Conservation (phyloP, 1,139 yeast genomes). For the Protomyces pachydermus region DNA sequence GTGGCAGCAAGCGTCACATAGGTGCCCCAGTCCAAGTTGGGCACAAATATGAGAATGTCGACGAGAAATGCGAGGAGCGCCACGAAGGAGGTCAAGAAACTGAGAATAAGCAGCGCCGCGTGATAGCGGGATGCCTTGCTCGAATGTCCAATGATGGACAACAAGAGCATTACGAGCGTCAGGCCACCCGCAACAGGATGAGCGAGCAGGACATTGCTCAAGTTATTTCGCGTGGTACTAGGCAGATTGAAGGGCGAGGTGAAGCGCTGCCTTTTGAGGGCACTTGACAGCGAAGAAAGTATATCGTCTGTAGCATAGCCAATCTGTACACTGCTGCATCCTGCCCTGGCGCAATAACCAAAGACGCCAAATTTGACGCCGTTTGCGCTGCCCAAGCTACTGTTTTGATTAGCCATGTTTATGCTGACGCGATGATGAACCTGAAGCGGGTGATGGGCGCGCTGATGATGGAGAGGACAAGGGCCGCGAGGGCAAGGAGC, state of each 20-base stretch:
- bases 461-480: constrained; percentile 52
- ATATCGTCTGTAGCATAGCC: constrained; percentile 45
- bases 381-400: constrained; percentile 38
- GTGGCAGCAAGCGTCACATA: constrained; percentile 51
- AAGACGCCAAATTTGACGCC: constrained; percentile 66
- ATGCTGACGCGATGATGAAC: constrained; percentile 41
- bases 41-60: constrained; percentile 51
- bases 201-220: constrained; percentile 67
- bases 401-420: constrained; percentile 36
- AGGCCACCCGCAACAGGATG: constrained; percentile 81
- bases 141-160: constrained; percentile 43
- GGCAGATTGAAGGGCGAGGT: constrained; percentile 48
- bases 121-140: constrained; percentile 43
- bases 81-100: constrained; percentile 48
- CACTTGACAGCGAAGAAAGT: neutral
- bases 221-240: constrained; percentile 55
- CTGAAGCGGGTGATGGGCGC: constrained; percentile 55
- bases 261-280: constrained; percentile 27
- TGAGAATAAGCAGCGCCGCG: constrained; percentile 43
- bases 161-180: constrained; percentile 50
- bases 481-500: constrained; percentile 50
- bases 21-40: constrained; percentile 52
- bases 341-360: constrained; percentile 60
- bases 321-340: constrained; percentile 50
- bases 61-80: constrained; percentile 51